A percentile compares a stretch with the other conserved stretches of the same genome.
These are phyloP conservation scores for Cydonia oblonga DNA, from an alignment of 331 rosid species.

Conservation along the genomic window DNA sequence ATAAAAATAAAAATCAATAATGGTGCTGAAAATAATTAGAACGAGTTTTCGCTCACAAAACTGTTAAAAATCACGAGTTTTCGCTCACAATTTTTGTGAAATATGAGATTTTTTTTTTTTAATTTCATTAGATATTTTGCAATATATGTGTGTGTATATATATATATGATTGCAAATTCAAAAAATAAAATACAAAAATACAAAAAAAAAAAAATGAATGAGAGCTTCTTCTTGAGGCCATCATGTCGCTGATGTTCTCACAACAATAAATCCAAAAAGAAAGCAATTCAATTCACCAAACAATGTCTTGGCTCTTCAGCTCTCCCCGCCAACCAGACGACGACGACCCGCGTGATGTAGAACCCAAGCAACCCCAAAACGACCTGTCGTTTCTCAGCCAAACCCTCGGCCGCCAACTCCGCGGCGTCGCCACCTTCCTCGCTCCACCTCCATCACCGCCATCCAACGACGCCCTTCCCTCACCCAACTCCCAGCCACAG, in stretches of 20 bases:
- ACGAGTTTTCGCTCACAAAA: too few relatives aligned
- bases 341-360: slow-evolving; percentile 12
- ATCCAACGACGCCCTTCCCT: not conserved
- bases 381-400: slow-evolving; percentile 43
- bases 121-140: too few relatives aligned
- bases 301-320: slow-evolving; percentile 82
- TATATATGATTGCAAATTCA: not conserved
- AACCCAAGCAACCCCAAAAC: slow-evolving; percentile 19
- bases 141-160: too few relatives aligned
- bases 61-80: too few relatives aligned
- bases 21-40: too few relatives aligned
- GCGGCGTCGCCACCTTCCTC: slow-evolving; percentile 76
- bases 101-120: too few relatives aligned
- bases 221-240: not conserved
- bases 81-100: too few relatives aligned
- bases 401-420: slow-evolving; percentile 46
- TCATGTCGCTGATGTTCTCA: not conserved
- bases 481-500: not conserved
- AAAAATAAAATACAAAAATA: not conserved
- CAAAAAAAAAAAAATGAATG: not conserved
- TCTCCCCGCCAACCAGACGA: slow-evolving; percentile 32
- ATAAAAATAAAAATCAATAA: too few relatives aligned
- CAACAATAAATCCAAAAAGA: too few relatives aligned
- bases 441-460: slow-evolving; percentile 60
- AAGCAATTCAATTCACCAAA: not conserved